Evolutionary conservation across 2,329 filamentous ascomycete species (phyloP).

Genomic region (Scedosporium dehoogii): DNA sequence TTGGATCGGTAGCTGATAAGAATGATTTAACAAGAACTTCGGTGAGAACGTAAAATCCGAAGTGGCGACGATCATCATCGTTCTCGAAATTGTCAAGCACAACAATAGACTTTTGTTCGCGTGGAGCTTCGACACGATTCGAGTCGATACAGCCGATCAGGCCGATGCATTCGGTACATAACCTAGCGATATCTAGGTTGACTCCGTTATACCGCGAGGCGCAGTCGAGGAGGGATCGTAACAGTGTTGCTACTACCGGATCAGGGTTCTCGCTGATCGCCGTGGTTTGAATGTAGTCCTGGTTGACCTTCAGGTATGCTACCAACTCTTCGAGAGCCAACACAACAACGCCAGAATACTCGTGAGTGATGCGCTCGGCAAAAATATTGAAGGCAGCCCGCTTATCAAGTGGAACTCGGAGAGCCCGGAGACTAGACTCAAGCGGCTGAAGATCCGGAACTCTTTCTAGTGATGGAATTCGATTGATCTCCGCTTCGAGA

Average conservation of each 20-base stretch:
- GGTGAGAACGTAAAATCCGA: slow-evolving; percentile 75
- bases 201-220: slow-evolving; percentile 67
- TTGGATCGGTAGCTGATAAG: slow-evolving; percentile 77
- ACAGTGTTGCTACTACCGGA: slow-evolving; percentile 58
- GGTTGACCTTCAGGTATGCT: slow-evolving; percentile 61
- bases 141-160: slow-evolving; percentile 86
- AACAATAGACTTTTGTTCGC: slow-evolving; percentile 73
- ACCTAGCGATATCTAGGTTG: slow-evolving; percentile 54
- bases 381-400: slow-evolving; percentile 46
- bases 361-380: slow-evolving; percentile 63
- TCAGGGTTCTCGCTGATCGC: slow-evolving; percentile 78
- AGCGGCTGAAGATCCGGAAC: slow-evolving; percentile 61
- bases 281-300: slow-evolving; percentile 69
- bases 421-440: slow-evolving; percentile 51
- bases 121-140: slow-evolving; percentile 72
- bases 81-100: slow-evolving; percentile 79
- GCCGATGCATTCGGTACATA: slow-evolving; percentile 77
- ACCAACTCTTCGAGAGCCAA: slow-evolving; percentile 72
- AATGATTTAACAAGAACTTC: slow-evolving; percentile 87
- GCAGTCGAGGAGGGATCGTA: slow-evolving; percentile 75
- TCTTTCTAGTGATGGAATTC: slow-evolving; percentile 65
- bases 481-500: slow-evolving; percentile 58
- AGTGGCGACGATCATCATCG: slow-evolving; percentile 70
- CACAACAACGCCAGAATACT: slow-evolving; percentile 76
- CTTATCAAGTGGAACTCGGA: slow-evolving; percentile 57